A percentile compares a stretch with the other conserved stretches of the same genome.
Conservation (phyloP, 805 yeast species). For the Starmerella vitae region DNA sequence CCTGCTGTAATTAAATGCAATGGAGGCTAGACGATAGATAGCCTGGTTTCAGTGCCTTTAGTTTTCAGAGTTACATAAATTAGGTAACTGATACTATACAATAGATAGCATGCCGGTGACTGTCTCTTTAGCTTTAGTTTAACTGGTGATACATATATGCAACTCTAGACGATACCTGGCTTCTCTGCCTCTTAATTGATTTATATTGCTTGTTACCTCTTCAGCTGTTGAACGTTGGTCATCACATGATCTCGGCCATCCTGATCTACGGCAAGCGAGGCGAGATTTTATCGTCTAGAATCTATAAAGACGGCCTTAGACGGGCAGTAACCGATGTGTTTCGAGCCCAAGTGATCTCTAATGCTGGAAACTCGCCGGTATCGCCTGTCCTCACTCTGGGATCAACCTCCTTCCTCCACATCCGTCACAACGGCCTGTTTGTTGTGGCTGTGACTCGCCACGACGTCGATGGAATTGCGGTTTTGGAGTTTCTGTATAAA, state of each 20-base stretch:
- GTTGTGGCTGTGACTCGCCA: constrained; percentile 80
- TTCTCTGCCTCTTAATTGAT: too few relatives aligned
- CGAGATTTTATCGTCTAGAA: constrained; percentile 63
- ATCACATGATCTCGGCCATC: constrained; percentile 65
- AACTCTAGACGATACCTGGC: too few relatives aligned
- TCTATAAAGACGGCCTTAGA: constrained; percentile 62
- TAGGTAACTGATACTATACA: too few relatives aligned
- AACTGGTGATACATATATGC: too few relatives aligned
- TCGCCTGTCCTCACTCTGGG: constrained; percentile 77
- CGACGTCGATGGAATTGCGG: constrained; percentile 68
- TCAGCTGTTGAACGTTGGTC: too few relatives aligned
- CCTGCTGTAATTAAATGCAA: too few relatives aligned
- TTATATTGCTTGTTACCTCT: too few relatives aligned
- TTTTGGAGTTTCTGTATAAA: constrained; percentile 64
- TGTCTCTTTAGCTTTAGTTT: too few relatives aligned
- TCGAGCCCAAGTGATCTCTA: constrained; percentile 77
- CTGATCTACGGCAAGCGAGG: constrained; percentile 68
- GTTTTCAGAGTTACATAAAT: too few relatives aligned
- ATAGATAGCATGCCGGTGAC: too few relatives aligned
- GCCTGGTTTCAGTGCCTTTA: too few relatives aligned
- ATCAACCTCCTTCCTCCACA: constrained; percentile 78
- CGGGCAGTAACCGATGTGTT: constrained; percentile 75
- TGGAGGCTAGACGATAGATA: too few relatives aligned
- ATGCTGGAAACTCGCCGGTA: constrained; percentile 36
- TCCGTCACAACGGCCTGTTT: constrained; percentile 51